Percentiles rank a stretch among this genome's conserved stretches.
Conservation (phyloP, 208 protist species). For the Wallacemonas sp. region DNA sequence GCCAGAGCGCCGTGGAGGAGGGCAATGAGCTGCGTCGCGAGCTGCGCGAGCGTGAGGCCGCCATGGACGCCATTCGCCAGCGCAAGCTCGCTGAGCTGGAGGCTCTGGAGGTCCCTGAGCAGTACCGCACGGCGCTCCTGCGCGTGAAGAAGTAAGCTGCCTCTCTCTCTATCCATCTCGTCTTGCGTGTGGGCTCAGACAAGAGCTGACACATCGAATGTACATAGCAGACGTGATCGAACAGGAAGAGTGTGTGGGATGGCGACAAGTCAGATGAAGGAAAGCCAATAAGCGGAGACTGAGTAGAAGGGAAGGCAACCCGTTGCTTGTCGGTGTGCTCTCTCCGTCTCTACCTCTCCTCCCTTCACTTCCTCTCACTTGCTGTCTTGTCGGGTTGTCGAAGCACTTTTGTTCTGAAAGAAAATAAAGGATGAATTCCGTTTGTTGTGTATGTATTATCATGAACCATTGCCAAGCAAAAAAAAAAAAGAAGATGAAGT, state of each 20-base stretch:
- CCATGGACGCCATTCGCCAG: constrained; percentile 87
- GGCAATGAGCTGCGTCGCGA: constrained; percentile 74
- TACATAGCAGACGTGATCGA: neutral
- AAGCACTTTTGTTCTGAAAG: too few relatives aligned
- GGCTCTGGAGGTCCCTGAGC: constrained; percentile 70
- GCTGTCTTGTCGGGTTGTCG: too few relatives aligned
- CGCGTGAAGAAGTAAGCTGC: constrained; percentile 13
- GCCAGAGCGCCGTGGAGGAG: constrained; percentile 92
- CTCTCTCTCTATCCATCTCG: neutral
- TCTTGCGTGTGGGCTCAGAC: neutral
- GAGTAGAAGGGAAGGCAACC: too few relatives aligned
- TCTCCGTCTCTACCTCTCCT: neutral
- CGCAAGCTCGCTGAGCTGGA: constrained; percentile 82
- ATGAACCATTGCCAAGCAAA: neutral
- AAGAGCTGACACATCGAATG: neutral
- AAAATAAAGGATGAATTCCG: too few relatives aligned
- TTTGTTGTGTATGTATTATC: neutral
- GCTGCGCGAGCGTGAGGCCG: constrained; percentile 73
- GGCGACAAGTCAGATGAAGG: too few relatives aligned
- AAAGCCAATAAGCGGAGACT: too few relatives aligned
- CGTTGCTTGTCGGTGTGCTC: too few relatives aligned
- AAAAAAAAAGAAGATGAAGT: constrained; percentile 10
- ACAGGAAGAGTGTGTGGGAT: too few relatives aligned
- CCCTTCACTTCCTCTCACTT: neutral
- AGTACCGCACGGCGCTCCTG: constrained; percentile 75